Conservation (phyloP, 73 alveolate genomes). For the Paramecium caudatum region DNA sequence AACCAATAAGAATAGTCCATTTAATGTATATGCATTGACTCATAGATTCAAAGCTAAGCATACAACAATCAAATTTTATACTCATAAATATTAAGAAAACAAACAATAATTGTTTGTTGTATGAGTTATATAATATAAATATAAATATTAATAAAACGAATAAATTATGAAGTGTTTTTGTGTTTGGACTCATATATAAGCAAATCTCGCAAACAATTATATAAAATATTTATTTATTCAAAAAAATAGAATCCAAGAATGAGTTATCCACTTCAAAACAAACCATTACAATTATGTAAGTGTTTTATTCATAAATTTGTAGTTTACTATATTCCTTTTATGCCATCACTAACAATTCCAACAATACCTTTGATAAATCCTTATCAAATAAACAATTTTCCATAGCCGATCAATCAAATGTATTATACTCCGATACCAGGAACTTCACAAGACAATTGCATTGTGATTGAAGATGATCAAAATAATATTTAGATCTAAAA, state of each 20-base stretch:
- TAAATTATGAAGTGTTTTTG: no score
- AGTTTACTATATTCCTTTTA: slow-evolving; percentile 14
- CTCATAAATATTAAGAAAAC: slow-evolving; percentile 72
- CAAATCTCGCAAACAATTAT: slow-evolving; percentile 11
- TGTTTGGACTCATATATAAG: no score
- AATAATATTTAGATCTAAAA: background rate
- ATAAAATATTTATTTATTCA: slow-evolving; percentile 14
- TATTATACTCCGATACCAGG: background rate
- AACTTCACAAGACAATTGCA: slow-evolving; percentile 37
- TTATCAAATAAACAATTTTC: background rate
- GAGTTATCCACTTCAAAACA: slow-evolving; percentile 3
- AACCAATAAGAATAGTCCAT: slow-evolving; percentile 46
- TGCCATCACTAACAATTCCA: background rate
- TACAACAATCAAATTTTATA: slow-evolving; percentile 75
- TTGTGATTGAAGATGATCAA: slow-evolving; percentile 62
- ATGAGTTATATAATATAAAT: no score
- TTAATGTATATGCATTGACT: slow-evolving; percentile 70
- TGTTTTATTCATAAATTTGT: background rate
- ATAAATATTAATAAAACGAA: no score
- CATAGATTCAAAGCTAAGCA: slow-evolving; percentile 75
- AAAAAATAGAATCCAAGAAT: background rate
- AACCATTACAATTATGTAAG: slow-evolving; percentile 16
- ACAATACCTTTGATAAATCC: slow-evolving; percentile 3
- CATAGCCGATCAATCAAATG: background rate
- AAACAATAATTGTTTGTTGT: slow-evolving; percentile 43